Evolutionary conservation across 495 filamentous ascomycete species (phyloP).

Genomic region (Hypoxylon trugodes): DNA sequence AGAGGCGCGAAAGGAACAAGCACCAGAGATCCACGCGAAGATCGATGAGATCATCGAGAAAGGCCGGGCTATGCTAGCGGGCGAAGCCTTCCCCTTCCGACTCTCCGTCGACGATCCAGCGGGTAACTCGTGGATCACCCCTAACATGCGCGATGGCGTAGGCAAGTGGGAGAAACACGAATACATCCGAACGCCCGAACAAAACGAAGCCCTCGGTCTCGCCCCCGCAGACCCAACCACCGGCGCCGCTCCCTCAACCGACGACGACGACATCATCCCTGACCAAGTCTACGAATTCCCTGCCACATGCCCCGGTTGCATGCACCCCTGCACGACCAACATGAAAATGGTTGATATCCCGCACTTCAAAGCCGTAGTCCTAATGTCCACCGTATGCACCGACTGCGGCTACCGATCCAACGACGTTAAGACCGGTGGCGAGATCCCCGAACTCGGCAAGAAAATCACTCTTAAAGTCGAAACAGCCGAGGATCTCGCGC

Average conservation of each 20-base stretch:
- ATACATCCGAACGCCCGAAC: constrained; percentile 80
- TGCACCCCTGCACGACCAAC: constrained; percentile 80
- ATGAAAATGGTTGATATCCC: constrained; percentile 98
- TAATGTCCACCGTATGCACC: constrained; percentile 89
- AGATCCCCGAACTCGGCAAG: constrained; percentile 85
- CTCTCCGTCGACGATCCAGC: constrained; percentile 87
- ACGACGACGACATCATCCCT: constrained; percentile 81
- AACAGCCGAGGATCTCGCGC: constrained; percentile 76
- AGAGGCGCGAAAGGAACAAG: constrained; percentile 71
- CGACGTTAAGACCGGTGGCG: constrained; percentile 96
- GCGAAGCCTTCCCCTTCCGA: constrained; percentile 84
- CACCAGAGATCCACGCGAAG: constrained; percentile 78
- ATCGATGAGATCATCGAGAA: constrained; percentile 75
- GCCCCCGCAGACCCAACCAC: constrained; percentile 46
- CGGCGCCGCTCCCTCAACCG: constrained; percentile 47
- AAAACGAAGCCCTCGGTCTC: constrained; percentile 84
- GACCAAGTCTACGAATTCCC: constrained; percentile 91
- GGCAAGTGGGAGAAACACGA: constrained; percentile 84
- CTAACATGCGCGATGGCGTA: constrained; percentile 74
- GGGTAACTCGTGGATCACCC: constrained; percentile 98
- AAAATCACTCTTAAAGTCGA: constrained; percentile 81
- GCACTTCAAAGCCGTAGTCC: constrained; percentile 92
- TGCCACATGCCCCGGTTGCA: constrained; percentile 88
- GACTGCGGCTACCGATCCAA: constrained; percentile 93
- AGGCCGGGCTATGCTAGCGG: constrained; percentile 74